These are phyloP conservation scores for Aspergillus kassunensis DNA, from an alignment of 495 filamentous ascomycete species.

Conservation along the genomic window DNA sequence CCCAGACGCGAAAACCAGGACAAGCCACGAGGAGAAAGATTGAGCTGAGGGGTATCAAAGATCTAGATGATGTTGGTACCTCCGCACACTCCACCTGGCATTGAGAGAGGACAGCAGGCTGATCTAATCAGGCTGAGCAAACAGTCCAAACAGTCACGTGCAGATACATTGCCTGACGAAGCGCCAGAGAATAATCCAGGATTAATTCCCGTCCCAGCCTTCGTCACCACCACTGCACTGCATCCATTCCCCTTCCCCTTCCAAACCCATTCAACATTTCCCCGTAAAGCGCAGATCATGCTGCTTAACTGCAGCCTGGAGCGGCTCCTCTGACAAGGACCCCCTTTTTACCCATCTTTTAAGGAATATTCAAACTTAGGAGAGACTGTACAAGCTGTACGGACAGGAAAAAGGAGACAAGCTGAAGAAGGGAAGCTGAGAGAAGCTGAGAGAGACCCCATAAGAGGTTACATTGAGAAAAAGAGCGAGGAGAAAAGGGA, in stretches of 20 bases:
- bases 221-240: slow-evolving; percentile 20
- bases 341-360: slow-evolving; percentile 27
- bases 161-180: slow-evolving; percentile 10
- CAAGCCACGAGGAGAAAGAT: not conserved
- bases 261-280: slow-evolving; percentile 23
- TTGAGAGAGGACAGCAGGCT: slow-evolving; percentile 4
- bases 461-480: slow-evolving; percentile 11
- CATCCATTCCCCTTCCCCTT: slow-evolving; percentile 19
- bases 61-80: not conserved
- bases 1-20: not conserved
- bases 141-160: slow-evolving; percentile 13
- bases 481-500: slow-evolving; percentile 1
- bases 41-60: not conserved
- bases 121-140: slow-evolving; percentile 17
- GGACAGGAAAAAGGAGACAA: slow-evolving; percentile 17
- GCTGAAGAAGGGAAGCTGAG: slow-evolving; percentile 17
- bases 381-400: slow-evolving; percentile 16
- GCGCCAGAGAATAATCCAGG: not conserved
- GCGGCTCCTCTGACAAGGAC: slow-evolving; percentile 40
- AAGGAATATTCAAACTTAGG: slow-evolving; percentile 27
- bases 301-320: slow-evolving; percentile 30
- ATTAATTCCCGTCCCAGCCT: slow-evolving; percentile 13
- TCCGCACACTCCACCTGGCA: slow-evolving; percentile 24
- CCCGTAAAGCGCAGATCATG: slow-evolving; percentile 48
- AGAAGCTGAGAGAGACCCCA: slow-evolving; percentile 13